These are phyloP conservation scores for Protea cynaroides DNA, from an alignment of 164 flowering plant species.

Conservation along the genomic window DNA sequence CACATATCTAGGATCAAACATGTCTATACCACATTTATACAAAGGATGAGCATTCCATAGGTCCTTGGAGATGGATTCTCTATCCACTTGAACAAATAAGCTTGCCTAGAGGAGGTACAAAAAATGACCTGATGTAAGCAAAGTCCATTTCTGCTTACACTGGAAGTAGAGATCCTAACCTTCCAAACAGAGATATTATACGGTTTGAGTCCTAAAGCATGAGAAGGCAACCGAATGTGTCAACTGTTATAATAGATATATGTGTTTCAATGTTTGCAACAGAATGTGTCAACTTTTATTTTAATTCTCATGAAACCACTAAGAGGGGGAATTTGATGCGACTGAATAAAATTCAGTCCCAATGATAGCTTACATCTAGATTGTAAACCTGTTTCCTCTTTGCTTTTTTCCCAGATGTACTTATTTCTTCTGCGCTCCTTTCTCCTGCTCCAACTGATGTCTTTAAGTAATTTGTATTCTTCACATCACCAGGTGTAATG, in stretches of 20 bases:
- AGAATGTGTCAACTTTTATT: neutral
- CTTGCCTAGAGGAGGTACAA: too few relatives aligned
- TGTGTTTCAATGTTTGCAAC: neutral
- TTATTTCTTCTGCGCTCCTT: neutral
- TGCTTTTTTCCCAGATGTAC: constrained; percentile 8
- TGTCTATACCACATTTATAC: neutral
- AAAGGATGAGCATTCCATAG: neutral
- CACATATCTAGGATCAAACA: neutral
- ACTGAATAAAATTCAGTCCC: neutral
- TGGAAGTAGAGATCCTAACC: neutral
- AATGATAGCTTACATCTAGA: too few relatives aligned
- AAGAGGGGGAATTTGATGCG: neutral
- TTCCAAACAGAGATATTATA: neutral
- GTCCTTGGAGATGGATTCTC: too few relatives aligned
- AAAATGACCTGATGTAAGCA: neutral
- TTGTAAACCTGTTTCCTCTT: constrained; percentile 16
- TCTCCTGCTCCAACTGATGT: constrained; percentile 4
- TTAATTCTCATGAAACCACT: neutral
- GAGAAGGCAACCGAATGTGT: neutral
- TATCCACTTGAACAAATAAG: too few relatives aligned
- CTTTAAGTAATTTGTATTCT: too few relatives aligned
- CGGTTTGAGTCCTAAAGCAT: neutral
- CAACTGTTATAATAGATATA: neutral
- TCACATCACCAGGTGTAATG: too few relatives aligned
- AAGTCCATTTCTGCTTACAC: neutral